phyloP scores from a whole-genome alignment of 768 basidiomycete species.

The Hirschioporus abietinus region DNA sequence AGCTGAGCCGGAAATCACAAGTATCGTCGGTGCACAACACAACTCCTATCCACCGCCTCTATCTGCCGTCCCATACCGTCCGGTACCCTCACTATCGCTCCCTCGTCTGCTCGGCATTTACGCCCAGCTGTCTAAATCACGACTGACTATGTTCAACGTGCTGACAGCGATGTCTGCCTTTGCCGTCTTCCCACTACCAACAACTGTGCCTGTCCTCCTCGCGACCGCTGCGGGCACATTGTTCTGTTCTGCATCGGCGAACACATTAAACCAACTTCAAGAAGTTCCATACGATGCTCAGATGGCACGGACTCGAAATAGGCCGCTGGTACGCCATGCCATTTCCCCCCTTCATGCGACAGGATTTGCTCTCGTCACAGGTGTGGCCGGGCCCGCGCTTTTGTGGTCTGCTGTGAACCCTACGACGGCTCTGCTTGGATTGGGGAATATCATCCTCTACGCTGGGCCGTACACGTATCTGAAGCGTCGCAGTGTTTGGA shows the following conservation, averaged over 20 bases:
- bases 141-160: slow-evolving; percentile 78
- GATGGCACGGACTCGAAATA: slow-evolving; percentile 83
- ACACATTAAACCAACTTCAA: slow-evolving; percentile 90
- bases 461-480: slow-evolving; percentile 89
- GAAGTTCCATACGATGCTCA: slow-evolving; percentile 97
- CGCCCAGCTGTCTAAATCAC: slow-evolving; percentile 76
- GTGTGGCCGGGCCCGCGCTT: slow-evolving; percentile 70
- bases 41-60: background rate
- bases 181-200: slow-evolving; percentile 84
- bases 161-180: slow-evolving; percentile 90
- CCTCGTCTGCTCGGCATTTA: slow-evolving; percentile 60
- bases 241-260: slow-evolving; percentile 89
- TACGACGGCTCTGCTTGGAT: slow-evolving; percentile 76
- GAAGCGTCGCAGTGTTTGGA: slow-evolving; percentile 75
- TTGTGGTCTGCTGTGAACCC: slow-evolving; percentile 84
- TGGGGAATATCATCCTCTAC: slow-evolving; percentile 82
- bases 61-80: slow-evolving; percentile 26
- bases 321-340: slow-evolving; percentile 83
- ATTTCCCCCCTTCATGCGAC: slow-evolving; percentile 82
- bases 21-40: background rate
- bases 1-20: background rate
- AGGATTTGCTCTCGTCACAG: slow-evolving; percentile 71
- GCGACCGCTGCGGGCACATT: slow-evolving; percentile 86
- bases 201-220: slow-evolving; percentile 78
- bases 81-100: slow-evolving; percentile 40